Evolutionary conservation across 805 yeast genomes (phyloP).

Genomic region (Dipodascus geniculatus): DNA sequence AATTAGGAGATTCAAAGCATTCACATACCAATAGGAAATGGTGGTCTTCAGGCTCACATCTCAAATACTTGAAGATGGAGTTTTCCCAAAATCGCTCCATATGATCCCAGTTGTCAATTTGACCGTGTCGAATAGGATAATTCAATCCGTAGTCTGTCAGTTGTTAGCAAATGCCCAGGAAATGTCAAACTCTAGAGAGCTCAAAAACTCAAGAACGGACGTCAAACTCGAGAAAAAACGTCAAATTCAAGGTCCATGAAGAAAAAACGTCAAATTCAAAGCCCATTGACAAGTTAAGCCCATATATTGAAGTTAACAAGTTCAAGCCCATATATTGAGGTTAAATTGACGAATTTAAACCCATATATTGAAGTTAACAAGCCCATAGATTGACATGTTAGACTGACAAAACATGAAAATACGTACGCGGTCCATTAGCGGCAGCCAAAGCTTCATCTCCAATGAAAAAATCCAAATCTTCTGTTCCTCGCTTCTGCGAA

Average conservation of each 20-base stretch:
- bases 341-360: neutral
- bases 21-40: constrained; percentile 54
- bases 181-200: no score
- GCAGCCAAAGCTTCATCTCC: constrained; percentile 93
- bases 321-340: no score
- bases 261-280: no score
- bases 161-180: no score
- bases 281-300: no score
- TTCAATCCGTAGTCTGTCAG: constrained; percentile 62
- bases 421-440: constrained; percentile 62
- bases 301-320: no score
- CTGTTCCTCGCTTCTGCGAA: constrained; percentile 74
- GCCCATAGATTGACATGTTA: neutral
- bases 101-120: constrained; percentile 98
- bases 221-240: no score
- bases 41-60: constrained; percentile 99
- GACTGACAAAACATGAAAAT: neutral
- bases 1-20: neutral
- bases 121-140: constrained; percentile 96
- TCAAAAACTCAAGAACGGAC: neutral
- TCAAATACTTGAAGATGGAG: constrained; percentile 86
- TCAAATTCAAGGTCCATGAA: no score
- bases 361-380: no score
- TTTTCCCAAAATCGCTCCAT: constrained; percentile 99
- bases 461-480: constrained; percentile 85